Base-by-base conservation (phyloP, 257 asterid species). In the Primulina eburnea region DNA sequence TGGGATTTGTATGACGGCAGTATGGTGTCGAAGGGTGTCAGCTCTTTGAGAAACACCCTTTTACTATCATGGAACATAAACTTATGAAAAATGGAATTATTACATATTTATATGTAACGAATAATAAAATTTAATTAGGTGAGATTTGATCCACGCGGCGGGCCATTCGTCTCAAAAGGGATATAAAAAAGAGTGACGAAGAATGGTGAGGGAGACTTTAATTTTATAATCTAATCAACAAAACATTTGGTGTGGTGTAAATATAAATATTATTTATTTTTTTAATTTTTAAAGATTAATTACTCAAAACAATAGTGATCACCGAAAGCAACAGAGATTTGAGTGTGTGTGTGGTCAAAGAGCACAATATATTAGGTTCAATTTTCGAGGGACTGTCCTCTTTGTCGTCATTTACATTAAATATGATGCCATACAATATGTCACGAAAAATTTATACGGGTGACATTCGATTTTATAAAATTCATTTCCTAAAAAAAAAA, bases 1-100 rank as follows among this genome's bases (percentile, higher is more conserved):
- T 47, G 80, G 80, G 80, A 76, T 65, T 70, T 70, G 26, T 24
- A 71, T 2, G 32, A 37, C 21, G 61, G 73, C 3, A 66, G 69
- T 67, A 38, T 58, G 71, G 62, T 65, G 71, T 9, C 14, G 47
- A 50, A 43, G 69, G 11, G 30, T 74, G 65, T 61, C 47, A 11
- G 8, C 35, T 21, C 38, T 50, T 73, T 65, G 65, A 60, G 20
- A 60, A 70, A 21, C 67, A 59, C 9, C 14, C 38, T 64, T 10
- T 9, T 60, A 38, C 50, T 34, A 34, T 34, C 38, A 47, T 29
- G 59, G 71, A 43, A 14, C 47, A 34, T 32, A 67, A 52, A 16
- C 24, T 16, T 4, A 29, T 52, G 61, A 29, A 38, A 67, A 52
- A 50, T 28, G 6, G 30, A 50, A 50, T 38, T 38, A 65, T 37